Percentiles rank a stretch among this genome's conserved stretches.
These are phyloP conservation scores for Nothopassalora personata DNA, from an alignment of 2,329 filamentous ascomycete species.

Conservation along the genomic window DNA sequence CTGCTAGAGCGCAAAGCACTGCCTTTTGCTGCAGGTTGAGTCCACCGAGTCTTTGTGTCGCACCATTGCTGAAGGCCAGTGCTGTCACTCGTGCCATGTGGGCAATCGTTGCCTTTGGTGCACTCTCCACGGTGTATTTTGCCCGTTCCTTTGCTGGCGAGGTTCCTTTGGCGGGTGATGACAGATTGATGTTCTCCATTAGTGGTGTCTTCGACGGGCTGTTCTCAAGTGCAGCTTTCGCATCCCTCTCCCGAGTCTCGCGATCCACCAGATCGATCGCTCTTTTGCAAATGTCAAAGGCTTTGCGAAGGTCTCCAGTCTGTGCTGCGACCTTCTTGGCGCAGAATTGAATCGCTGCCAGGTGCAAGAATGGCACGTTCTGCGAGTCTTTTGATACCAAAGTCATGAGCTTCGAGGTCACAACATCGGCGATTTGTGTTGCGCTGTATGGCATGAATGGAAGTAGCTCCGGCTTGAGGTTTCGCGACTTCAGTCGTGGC, in stretches of 20 bases:
- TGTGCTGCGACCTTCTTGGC: constrained; percentile 92
- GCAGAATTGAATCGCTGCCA: constrained; percentile 87
- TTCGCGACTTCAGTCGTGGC: constrained; percentile 85
- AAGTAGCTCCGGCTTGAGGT: constrained; percentile 81
- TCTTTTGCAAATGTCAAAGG: constrained; percentile 86
- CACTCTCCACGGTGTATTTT: constrained; percentile 64
- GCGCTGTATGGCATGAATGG: constrained; percentile 92
- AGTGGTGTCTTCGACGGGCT: constrained; percentile 69
- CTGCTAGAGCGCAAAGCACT: constrained; percentile 79
- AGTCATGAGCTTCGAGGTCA: constrained; percentile 74
- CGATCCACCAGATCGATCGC: constrained; percentile 84
- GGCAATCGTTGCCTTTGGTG: constrained; percentile 80
- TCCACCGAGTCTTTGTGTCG: constrained; percentile 73
- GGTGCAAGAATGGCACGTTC: constrained; percentile 79
- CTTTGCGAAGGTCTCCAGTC: constrained; percentile 88
- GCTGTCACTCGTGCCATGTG: constrained; percentile 91
- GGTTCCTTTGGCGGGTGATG: constrained; percentile 41
- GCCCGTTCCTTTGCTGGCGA: constrained; percentile 37
- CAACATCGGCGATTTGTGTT: constrained; percentile 77
- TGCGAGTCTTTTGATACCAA: constrained; percentile 43
- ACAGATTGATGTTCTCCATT: constrained; percentile 73
- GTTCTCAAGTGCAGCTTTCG: constrained; percentile 52
- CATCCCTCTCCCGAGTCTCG: constrained; percentile 71
- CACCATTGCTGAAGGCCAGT: constrained; percentile 83
- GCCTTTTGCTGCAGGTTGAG: constrained; percentile 97